phyloP scores from a whole-genome alignment of 108 stramenopile genomes.

The Pinguiococcus pyrenoidosus region DNA sequence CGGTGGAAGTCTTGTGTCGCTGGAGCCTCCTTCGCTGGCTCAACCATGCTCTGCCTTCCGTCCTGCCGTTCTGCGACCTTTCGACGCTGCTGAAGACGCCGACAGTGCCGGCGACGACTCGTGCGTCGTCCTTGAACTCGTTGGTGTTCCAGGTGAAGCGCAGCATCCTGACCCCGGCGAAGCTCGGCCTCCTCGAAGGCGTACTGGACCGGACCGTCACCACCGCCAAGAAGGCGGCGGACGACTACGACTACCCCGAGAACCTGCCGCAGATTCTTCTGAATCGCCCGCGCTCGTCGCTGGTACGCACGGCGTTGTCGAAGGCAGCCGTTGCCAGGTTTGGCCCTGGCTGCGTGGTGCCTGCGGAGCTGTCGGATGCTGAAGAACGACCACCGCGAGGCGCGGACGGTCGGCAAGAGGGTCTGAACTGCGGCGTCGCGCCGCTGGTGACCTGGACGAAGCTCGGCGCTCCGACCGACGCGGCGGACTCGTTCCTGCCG shows the following conservation, averaged over 20 bases:
- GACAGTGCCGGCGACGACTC: conserved; percentile 5
- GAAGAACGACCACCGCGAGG: conserved; percentile 1
- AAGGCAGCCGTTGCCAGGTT: too few species aligned
- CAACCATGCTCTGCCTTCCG: conserved; percentile 15
- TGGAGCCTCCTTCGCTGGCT: conserved; percentile 16
- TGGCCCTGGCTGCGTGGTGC: too few species aligned
- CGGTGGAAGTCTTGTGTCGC: conserved; percentile 4
- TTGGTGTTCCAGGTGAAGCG: conserved; percentile 20
- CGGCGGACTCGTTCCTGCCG: conserved; percentile 2
- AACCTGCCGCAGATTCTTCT: conserved; percentile 35
- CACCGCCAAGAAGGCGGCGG: conserved; percentile 32
- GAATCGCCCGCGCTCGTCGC: conserved; percentile 27
- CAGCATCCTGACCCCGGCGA: conserved; percentile 19
- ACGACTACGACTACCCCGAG: conserved; percentile 51
- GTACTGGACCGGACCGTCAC: conserved; percentile 24
- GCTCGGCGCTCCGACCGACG: too few species aligned
- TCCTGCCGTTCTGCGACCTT: conserved; percentile 21
- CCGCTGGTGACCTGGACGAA: too few species aligned
- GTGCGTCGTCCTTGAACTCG: conserved; percentile 6
- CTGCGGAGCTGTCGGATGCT: too few species aligned
- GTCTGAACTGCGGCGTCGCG: too few species aligned
- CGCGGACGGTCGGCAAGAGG: too few species aligned
- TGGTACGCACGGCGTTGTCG: too few species aligned
- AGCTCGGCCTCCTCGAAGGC: conserved; percentile 7
- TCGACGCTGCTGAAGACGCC: conserved; percentile 1